These are phyloP conservation scores for Aspergillus panamensis DNA, from an alignment of 495 filamentous ascomycete species.

Conservation along the genomic window DNA sequence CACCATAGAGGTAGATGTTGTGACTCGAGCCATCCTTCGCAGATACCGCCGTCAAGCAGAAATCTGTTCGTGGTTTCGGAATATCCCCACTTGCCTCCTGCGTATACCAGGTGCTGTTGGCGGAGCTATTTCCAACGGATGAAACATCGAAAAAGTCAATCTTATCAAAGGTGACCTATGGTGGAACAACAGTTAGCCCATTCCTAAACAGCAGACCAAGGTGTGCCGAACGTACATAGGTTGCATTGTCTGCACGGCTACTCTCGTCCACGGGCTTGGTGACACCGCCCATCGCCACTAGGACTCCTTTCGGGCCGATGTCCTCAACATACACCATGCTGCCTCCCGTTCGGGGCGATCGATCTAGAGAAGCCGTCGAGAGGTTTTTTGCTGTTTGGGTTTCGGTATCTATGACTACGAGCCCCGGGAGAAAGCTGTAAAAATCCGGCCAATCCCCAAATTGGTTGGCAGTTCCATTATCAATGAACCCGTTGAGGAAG, in stretches of 20 bases:
- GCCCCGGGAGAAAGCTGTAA: slow-evolving; percentile 28
- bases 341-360: slow-evolving; percentile 28
- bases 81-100: slow-evolving; percentile 55
- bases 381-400: slow-evolving; percentile 34
- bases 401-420: slow-evolving; percentile 26
- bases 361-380: slow-evolving; percentile 28
- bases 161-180: slow-evolving; percentile 24
- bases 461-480: slow-evolving; percentile 28
- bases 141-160: slow-evolving; percentile 40
- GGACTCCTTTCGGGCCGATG: slow-evolving; percentile 33
- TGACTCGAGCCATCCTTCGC: slow-evolving; percentile 58
- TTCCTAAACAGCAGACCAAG: background rate
- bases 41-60: slow-evolving; percentile 60
- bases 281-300: slow-evolving; percentile 39
- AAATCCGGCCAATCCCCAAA: slow-evolving; percentile 15
- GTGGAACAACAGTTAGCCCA: background rate
- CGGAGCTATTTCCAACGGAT: slow-evolving; percentile 7
- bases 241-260: slow-evolving; percentile 13
- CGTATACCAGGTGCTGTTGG: slow-evolving; percentile 38
- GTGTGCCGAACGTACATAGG: slow-evolving; percentile 14
- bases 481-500: slow-evolving; percentile 41
- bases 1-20: slow-evolving; percentile 74
- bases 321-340: slow-evolving; percentile 16
- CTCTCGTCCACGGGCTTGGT: slow-evolving; percentile 19
- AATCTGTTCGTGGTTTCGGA: slow-evolving; percentile 53